phyloP scores from a whole-genome alignment of 2,329 filamentous ascomycete species.

The Fusarium albidum region DNA sequence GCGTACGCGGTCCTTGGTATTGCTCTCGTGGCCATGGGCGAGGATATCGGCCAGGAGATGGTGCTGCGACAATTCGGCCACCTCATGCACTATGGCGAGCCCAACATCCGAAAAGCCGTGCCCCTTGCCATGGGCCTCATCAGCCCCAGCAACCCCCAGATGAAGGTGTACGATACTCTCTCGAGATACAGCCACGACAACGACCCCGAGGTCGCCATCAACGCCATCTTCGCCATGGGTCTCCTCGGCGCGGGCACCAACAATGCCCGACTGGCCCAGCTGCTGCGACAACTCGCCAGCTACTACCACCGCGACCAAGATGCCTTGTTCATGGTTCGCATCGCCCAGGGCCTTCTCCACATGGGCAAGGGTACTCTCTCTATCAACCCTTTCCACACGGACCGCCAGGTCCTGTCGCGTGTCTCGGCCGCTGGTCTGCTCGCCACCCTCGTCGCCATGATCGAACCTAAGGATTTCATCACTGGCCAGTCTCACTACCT shows the following conservation, averaged over 20 bases:
- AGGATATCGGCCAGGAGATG: conserved; percentile 99
- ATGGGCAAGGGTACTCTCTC: conserved; percentile 99
- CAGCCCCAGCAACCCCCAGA: conserved; percentile 97
- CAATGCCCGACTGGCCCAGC: conserved; percentile 94
- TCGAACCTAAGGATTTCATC: conserved; percentile 90
- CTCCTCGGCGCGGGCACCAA: conserved; percentile 96
- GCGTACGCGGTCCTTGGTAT: conserved; percentile 96
- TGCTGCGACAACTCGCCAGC: conserved; percentile 92
- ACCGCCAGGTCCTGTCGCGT: conserved; percentile 91
- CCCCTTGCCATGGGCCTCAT: conserved; percentile 96
- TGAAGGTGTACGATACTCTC: conserved; percentile 99
- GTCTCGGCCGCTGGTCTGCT: conserved; percentile 91
- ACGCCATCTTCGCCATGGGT: conserved; percentile 99
- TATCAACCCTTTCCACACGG: conserved; percentile 98
- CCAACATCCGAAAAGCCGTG: conserved; percentile 96
- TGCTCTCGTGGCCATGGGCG: conserved; percentile 95
- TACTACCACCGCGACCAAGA: conserved; percentile 99
- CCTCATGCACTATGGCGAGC: conserved; percentile 98
- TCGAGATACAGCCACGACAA: conserved; percentile 99
- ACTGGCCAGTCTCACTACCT: conserved; percentile 81
- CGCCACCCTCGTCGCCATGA: conserved; percentile 89
- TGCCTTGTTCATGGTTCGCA: conserved; percentile 98
- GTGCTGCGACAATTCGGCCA: conserved; percentile 96
- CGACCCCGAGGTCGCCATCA: conserved; percentile 97
- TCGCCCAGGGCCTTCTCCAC: conserved; percentile 95